These are phyloP conservation scores for Aspergillus puulaauensis DNA, from an alignment of 2,329 filamentous ascomycete species.

Conservation along the genomic window DNA sequence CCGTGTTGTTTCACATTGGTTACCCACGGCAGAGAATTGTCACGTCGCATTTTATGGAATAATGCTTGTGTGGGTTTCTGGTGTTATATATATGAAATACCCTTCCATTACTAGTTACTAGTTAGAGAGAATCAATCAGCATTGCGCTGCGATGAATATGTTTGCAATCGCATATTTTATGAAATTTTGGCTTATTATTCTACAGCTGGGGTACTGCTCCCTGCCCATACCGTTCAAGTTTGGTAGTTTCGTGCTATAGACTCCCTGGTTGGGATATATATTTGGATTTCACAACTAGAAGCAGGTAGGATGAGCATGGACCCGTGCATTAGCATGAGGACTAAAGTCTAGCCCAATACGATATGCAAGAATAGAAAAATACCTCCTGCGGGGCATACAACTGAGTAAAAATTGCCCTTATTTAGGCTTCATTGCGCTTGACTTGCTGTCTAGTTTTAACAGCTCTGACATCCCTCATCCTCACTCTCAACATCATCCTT, in stretches of 20 bases:
- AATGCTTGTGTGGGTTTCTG: constrained; percentile 9
- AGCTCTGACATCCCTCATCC: constrained; percentile 23
- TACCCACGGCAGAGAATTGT: neutral
- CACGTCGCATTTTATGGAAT: constrained; percentile 13
- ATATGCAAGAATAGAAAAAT: no score
- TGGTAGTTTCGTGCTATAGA: neutral
- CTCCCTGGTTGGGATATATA: no score
- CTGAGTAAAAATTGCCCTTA: no score
- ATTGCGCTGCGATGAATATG: neutral
- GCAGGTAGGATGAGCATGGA: no score
- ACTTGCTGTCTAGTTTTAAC: neutral
- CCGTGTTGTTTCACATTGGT: constrained; percentile 16
- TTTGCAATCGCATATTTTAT: neutral
- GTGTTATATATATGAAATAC: constrained; percentile 10
- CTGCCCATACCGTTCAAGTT: neutral
- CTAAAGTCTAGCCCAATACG: no score
- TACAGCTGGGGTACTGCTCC: neutral
- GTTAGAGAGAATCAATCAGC: neutral
- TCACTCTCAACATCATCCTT: constrained; percentile 13
- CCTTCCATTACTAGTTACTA: neutral
- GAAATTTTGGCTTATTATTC: neutral
- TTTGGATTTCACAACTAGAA: no score
- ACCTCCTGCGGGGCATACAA: no score
- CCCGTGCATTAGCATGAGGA: no score
- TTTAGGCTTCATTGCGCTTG: neutral